Evolutionary conservation across 345 rosid genomes (phyloP).

Genomic region (Excoecaria cochinchinensis): DNA sequence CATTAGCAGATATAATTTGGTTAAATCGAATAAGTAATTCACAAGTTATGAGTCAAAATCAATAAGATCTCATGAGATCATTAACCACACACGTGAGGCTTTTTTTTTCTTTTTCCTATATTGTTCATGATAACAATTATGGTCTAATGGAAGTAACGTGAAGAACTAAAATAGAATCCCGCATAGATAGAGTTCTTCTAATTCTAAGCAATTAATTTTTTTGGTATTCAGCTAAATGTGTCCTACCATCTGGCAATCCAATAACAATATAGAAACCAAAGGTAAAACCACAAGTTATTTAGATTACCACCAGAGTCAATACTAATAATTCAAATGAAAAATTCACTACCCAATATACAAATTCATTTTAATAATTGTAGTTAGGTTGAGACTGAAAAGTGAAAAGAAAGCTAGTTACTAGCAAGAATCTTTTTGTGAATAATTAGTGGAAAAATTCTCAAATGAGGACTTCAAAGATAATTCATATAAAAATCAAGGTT

Average conservation of each 20-base stretch:
- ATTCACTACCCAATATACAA: background rate
- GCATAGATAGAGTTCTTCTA: background rate
- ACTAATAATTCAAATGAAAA: background rate
- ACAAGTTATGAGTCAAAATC: background rate
- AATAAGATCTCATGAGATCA: background rate
- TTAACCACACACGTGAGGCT: background rate
- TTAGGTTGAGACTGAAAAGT: background rate
- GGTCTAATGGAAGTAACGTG: background rate
- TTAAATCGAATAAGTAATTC: background rate
- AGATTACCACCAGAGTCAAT: background rate
- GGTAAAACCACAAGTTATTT: background rate
- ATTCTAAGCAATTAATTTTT: background rate
- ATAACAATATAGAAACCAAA: background rate
- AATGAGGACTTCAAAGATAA: background rate
- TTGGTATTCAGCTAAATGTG: background rate
- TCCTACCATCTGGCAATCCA: background rate
- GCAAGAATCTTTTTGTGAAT: background rate
- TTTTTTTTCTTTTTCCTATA: background rate
- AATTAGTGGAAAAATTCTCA: background rate
- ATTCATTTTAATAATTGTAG: background rate
- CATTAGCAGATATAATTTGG: background rate
- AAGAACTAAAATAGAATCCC: background rate
- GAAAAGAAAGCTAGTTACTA: background rate
- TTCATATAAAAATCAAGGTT: background rate
- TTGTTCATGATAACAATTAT: background rate